Evolutionary conservation across 1,284 basidiomycete genomes (phyloP), one percentile per base, ranked within the genome.

Genomic region (Singerocomus rubriflavus): DNA sequence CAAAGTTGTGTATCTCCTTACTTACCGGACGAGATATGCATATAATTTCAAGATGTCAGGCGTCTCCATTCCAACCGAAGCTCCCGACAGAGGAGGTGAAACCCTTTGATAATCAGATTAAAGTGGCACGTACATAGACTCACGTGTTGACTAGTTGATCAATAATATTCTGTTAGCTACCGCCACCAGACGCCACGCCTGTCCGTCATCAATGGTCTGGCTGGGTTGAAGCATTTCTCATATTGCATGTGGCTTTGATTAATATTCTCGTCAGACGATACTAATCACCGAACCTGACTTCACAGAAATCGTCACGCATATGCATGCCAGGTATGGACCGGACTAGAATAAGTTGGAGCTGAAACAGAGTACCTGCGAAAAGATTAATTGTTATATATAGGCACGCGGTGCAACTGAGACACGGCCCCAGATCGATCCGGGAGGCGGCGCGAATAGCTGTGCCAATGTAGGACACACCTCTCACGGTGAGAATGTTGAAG

Each of bases 81-180:
- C 94, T 94, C 0, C 76, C 84, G 34, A 96, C 98, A 58, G 93
- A 91, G 30, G 30, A 98, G 67, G 95, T 98, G 5, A 93, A 97
- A 64, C 86, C 80, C 1, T 98, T 98, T 61, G 84, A 88, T 73
- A 89, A 21, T 21, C 4, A 21, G 21, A 21, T 21, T 88, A 50
- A 52, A 70, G 21, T 29, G 2, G n/a, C 29, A 27, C 13, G 35
- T 13, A 11, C 25, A 5, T 29, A 14, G 34, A 43, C 21, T 25
- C 36, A 36, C 16, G 34, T 21, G 27, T 38, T 27, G 8, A 37
- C 21, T 32, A 3, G 30, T n/a, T 37, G 1, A 32, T 45, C 29
- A 4, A 51, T 32, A 14, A 12, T 32, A 21, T 30, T 5, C 27
- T 13, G 21, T 41, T 44, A 91, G 89, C 70, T 91, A 32, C 69